Percentiles rank a stretch among this genome's conserved stretches.
Conservation (phyloP, 2,329 filamentous ascomycete species). For the Colletotrichum gigasporum region DNA sequence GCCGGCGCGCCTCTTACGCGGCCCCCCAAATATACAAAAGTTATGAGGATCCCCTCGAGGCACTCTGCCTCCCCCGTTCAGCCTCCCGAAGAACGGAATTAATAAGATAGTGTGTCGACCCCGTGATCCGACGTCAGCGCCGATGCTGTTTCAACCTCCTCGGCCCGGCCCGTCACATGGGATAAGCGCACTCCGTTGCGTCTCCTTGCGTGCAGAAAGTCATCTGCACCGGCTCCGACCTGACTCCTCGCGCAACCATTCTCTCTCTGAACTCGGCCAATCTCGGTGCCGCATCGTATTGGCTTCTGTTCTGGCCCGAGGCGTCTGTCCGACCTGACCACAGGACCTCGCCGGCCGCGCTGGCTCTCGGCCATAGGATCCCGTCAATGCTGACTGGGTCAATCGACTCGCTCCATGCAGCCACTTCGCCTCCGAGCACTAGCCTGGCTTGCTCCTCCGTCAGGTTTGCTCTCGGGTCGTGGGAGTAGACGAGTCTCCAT, state of each 20-base stretch:
- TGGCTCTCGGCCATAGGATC: constrained; percentile 81
- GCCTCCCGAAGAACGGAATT: too few species aligned
- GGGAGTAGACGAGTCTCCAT: constrained; percentile 84
- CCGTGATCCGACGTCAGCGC: too few species aligned
- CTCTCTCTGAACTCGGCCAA: constrained; percentile 81
- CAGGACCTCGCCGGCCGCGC: constrained; percentile 79
- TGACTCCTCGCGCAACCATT: constrained; percentile 73
- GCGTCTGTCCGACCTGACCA: constrained; percentile 79
- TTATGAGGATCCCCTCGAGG: too few species aligned
- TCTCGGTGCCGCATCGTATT: constrained; percentile 74
- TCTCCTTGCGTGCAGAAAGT: constrained; percentile 74
- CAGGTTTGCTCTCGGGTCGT: constrained; percentile 76
- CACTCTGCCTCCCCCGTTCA: too few species aligned
- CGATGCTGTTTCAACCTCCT: background rate
- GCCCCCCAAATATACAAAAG: background rate
- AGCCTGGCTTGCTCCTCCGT: constrained; percentile 69
- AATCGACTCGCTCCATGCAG: constrained; percentile 83
- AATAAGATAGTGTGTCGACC: too few species aligned
- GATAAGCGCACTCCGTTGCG: constrained; percentile 35
- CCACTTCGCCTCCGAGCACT: constrained; percentile 83
- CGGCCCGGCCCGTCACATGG: background rate
- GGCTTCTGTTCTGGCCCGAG: constrained; percentile 73
- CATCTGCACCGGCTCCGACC: constrained; percentile 74
- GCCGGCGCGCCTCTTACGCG: too few species aligned
- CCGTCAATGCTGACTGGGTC: constrained; percentile 80